Evolutionary conservation across 257 asterid genomes (phyloP).

Genomic region (Ilex aquifolium): DNA sequence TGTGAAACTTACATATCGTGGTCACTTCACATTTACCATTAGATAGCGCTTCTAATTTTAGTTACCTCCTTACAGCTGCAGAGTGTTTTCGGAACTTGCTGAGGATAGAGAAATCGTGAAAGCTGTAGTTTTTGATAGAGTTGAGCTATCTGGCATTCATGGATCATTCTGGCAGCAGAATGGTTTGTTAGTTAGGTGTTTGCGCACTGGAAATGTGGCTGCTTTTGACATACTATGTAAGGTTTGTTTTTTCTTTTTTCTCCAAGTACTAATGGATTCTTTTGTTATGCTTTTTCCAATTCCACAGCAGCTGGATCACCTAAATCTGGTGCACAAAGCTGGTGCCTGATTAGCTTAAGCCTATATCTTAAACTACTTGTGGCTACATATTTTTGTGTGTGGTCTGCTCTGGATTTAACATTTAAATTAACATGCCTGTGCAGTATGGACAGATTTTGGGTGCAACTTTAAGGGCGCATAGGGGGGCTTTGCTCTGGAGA

Average conservation of each 20-base stretch:
- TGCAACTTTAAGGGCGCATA: background rate
- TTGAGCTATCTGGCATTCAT: conserved; percentile 13
- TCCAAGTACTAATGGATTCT: background rate
- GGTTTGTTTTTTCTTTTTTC: conserved; percentile 6
- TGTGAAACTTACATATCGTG: background rate
- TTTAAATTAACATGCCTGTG: background rate
- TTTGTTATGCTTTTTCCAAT: background rate
- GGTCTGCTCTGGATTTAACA: background rate
- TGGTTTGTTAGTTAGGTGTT: conserved; percentile 23
- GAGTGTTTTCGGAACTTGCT: conserved; percentile 25
- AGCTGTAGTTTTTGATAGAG: conserved; percentile 13
- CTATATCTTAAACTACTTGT: no score
- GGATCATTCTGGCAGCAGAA: conserved; percentile 20
- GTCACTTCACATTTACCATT: background rate
- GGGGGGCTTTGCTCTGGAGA: conserved; percentile 7
- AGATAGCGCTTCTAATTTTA: conserved; percentile 6
- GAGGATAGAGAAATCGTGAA: conserved; percentile 19
- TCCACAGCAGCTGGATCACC: background rate
- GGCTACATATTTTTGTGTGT: no score
- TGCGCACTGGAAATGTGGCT: conserved; percentile 11
- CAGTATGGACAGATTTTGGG: background rate
- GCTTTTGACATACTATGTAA: conserved; percentile 8
- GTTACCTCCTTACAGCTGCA: conserved; percentile 23
- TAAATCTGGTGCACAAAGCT: background rate
- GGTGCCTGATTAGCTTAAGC: background rate